Evolutionary conservation across 2,329 filamentous ascomycete genomes (phyloP).

Genomic region (Talaromyces rugulosus): DNA sequence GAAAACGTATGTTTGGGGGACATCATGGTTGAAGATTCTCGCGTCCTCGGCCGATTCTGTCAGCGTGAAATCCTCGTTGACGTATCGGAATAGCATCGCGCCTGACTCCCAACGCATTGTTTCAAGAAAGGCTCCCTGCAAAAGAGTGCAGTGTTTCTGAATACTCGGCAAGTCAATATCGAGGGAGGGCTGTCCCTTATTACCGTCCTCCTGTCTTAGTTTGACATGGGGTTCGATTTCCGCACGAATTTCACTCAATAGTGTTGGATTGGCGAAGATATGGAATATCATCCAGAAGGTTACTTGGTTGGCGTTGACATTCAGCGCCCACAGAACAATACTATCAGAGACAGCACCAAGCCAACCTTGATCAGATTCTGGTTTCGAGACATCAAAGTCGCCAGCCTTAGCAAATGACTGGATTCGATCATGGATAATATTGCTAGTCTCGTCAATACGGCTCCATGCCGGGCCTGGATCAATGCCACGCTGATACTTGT

Average conservation of each 20-base stretch:
- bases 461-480: not conserved
- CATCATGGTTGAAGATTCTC: not conserved
- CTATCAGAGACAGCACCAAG: not conserved
- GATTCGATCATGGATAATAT: not conserved
- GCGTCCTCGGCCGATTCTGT: not conserved
- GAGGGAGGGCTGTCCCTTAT: not conserved
- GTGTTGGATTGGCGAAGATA: not conserved
- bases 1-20: conserved; percentile 29
- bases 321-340: not conserved
- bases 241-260: not conserved
- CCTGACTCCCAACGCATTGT: not conserved
- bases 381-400: not conserved
- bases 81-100: not conserved
- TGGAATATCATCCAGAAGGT: not conserved
- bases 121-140: not conserved
- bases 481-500: not conserved
- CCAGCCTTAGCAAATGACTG: not conserved
- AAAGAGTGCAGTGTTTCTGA: not conserved
- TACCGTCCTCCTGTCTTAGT: not conserved
- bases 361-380: not conserved
- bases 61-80: not conserved
- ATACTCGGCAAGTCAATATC: not conserved
- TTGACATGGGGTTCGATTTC: not conserved
- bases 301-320: not conserved
- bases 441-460: not conserved